phyloP scores from a whole-genome alignment of 2,329 filamentous ascomycete genomes.

The Aureobasidium sp. region DNA sequence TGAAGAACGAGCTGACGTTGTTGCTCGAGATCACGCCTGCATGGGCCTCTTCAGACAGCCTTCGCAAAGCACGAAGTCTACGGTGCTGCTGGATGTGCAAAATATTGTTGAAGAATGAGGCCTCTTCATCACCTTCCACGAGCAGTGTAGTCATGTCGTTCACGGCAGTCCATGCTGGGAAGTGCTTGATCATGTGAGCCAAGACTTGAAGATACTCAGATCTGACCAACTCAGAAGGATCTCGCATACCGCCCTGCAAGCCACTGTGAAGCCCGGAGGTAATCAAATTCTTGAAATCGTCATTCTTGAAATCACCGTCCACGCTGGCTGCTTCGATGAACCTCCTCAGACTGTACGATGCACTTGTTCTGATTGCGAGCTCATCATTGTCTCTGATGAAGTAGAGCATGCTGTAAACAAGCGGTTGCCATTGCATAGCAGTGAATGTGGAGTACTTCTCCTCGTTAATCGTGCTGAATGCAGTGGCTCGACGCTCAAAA shows the following conservation, averaged over 20 bases:
- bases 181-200: constrained; percentile 65
- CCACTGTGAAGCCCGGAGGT: constrained; percentile 63
- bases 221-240: constrained; percentile 75
- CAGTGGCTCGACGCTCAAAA: constrained; percentile 72
- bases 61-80: constrained; percentile 73
- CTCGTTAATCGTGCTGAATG: constrained; percentile 66
- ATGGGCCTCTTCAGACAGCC: constrained; percentile 62
- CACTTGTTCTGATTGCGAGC: constrained; percentile 75
- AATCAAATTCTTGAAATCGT: constrained; percentile 53
- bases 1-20: constrained; percentile 78
- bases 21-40: constrained; percentile 61
- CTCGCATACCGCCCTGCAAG: constrained; percentile 67
- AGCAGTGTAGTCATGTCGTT: constrained; percentile 68
- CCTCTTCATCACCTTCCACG: constrained; percentile 64
- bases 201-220: constrained; percentile 75
- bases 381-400: constrained; percentile 83
- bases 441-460: constrained; percentile 54
- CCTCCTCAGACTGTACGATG: constrained; percentile 69
- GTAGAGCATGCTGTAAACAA: constrained; percentile 84
- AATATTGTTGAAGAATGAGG: constrained; percentile 87
- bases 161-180: constrained; percentile 63
- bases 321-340: constrained; percentile 60
- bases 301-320: constrained; percentile 36
- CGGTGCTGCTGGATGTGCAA: constrained; percentile 83
- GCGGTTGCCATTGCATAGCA: constrained; percentile 72